Evolutionary conservation across 2,329 filamentous ascomycete species (phyloP).

Genomic region (Xylaria sp.): DNA sequence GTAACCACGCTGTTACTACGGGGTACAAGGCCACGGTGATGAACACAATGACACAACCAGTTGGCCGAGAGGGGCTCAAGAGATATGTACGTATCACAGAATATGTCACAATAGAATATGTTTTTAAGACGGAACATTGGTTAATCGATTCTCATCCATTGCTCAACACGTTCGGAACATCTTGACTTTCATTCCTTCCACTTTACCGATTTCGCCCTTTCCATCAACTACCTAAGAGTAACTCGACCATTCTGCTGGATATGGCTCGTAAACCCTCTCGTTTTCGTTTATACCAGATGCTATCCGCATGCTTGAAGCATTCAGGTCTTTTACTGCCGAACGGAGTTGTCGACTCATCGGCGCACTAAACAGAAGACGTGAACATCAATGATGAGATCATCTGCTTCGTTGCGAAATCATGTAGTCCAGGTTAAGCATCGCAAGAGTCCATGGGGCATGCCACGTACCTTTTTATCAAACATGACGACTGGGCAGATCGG

Average conservation of each 20-base stretch:
- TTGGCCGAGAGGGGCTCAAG: no score
- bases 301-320: neutral
- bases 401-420: no score
- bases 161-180: neutral
- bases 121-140: neutral
- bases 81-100: no score
- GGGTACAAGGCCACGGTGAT: no score
- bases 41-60: no score
- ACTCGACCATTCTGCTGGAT: conserved; percentile 9
- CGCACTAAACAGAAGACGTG: neutral
- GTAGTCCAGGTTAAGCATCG: no score
- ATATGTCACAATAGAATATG: no score
- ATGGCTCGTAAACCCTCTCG: conserved; percentile 10
- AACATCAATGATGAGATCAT: no score
- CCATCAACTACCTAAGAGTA: conserved; percentile 1
- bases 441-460: neutral
- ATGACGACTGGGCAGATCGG: conserved; percentile 9
- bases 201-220: no score
- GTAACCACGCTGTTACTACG: no score
- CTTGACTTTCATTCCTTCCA: neutral
- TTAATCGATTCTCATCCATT: neutral
- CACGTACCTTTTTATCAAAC: conserved; percentile 12
- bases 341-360: neutral
- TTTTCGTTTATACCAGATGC: neutral
- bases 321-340: neutral